Evolutionary conservation across 129 eudicot genomes (phyloP).

Genomic region (Chrysanthemum lavandulifolium): DNA sequence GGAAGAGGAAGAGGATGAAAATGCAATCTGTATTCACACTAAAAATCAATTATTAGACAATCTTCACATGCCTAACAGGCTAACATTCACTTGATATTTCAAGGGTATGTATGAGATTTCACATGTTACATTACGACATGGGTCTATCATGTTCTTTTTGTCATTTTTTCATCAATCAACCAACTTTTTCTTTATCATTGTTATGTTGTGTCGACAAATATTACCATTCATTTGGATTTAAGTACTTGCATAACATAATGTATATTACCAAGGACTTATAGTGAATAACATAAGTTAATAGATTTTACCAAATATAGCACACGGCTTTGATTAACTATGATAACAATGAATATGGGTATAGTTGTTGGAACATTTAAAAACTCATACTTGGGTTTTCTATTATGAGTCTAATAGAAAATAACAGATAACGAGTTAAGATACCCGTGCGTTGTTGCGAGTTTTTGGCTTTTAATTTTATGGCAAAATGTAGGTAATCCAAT

Average conservation of each 20-base stretch:
- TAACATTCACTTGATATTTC: constrained; percentile 8
- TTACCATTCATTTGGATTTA: not conserved
- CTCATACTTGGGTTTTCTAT: not conserved
- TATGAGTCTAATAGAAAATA: not conserved
- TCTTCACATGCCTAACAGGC: constrained; percentile 40
- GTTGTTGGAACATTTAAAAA: not conserved
- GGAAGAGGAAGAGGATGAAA: constrained; percentile 36
- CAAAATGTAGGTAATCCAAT: too few relatives aligned
- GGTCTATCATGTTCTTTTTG: constrained; percentile 5
- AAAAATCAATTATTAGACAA: constrained; percentile 23
- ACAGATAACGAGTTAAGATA: too few relatives aligned
- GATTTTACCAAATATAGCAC: not conserved
- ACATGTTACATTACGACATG: constrained; percentile 15
- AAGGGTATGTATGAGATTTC: constrained; percentile 6
- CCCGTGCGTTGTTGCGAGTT: too few relatives aligned
- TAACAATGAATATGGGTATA: not conserved
- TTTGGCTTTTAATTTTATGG: too few relatives aligned
- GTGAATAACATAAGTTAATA: too few relatives aligned
- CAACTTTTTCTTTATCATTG: not conserved
- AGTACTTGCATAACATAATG: not conserved
- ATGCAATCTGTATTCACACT: constrained; percentile 38
- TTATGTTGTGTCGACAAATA: not conserved
- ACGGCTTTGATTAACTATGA: not conserved
- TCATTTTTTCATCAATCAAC: constrained; percentile 21
- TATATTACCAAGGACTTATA: too few relatives aligned